Conservation (phyloP, 1,284 basidiomycete genomes). For the Testicularia cyperi region DNA sequence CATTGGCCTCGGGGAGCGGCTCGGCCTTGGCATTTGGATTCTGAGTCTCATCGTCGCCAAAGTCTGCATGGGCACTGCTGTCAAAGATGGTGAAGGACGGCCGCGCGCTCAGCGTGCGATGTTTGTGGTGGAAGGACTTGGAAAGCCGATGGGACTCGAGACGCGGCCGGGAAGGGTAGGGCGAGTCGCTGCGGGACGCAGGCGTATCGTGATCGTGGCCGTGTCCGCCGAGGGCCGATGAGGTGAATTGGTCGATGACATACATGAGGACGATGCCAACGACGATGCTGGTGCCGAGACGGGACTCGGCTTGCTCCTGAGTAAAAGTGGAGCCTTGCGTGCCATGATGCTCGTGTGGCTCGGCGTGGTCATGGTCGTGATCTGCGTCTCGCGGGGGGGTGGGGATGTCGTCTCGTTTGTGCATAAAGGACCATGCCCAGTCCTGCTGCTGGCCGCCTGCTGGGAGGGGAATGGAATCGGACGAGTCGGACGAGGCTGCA, state of each 20-base stretch:
- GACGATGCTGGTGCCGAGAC: conserved; percentile 47
- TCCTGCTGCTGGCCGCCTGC: background rate
- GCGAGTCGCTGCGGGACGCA: background rate
- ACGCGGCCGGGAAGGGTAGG: conserved; percentile 12
- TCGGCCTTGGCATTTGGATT: background rate
- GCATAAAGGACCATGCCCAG: conserved; percentile 34
- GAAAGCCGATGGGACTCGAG: conserved; percentile 34
- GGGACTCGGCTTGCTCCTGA: conserved; percentile 28
- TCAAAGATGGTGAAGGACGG: conserved; percentile 27
- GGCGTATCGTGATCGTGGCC: background rate
- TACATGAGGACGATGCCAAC: conserved; percentile 57
- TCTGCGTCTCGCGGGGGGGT: conserved; percentile 1
- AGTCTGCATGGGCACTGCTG: conserved; percentile 6
- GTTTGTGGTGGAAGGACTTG: conserved; percentile 27
- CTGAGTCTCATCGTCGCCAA: conserved; percentile 17
- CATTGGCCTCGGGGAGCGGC: no score
- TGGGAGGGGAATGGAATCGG: background rate
- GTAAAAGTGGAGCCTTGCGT: conserved; percentile 11
- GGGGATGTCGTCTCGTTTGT: conserved; percentile 8
- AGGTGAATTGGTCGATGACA: conserved; percentile 33
- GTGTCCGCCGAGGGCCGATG: background rate
- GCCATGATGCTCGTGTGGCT: background rate
- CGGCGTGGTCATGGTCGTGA: conserved; percentile 4
- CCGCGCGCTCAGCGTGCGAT: conserved; percentile 8
- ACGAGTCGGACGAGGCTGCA: background rate